Conservation (phyloP, 2,329 filamentous ascomycete species). For the Fusarium siculi region DNA sequence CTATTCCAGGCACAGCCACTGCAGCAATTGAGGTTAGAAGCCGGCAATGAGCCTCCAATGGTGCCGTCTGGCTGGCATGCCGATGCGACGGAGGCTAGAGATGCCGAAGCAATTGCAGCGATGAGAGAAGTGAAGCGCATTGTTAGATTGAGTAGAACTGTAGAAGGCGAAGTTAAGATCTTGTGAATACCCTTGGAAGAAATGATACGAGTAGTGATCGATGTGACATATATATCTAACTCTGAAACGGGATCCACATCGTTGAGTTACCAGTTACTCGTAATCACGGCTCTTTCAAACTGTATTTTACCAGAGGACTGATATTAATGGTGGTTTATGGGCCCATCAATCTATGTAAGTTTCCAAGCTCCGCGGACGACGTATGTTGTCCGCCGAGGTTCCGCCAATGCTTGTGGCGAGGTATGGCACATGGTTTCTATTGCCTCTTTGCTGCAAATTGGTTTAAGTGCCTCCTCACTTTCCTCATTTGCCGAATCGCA, state of each 20-base stretch:
- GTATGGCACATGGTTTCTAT: neutral
- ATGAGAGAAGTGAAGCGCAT: neutral
- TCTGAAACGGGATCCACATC: too few species aligned
- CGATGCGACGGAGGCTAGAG: neutral
- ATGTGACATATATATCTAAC: accelerated
- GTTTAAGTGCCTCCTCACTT: accelerated
- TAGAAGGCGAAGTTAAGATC: neutral
- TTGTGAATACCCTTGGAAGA: too few species aligned
- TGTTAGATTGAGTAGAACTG: accelerated
- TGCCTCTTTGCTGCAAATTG: accelerated
- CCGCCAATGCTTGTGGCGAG: accelerated
- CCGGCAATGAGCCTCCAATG: neutral
- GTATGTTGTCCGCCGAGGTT: neutral
- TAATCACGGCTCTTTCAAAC: too few species aligned
- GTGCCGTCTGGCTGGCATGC: neutral
- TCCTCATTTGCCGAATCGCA: accelerated
- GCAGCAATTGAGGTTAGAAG: neutral
- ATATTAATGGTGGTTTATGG: neutral
- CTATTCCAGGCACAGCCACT: neutral
- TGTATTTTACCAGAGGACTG: too few species aligned
- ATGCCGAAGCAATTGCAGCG: neutral
- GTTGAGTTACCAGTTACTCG: neutral
- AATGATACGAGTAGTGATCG: too few species aligned
- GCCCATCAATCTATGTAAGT: neutral
- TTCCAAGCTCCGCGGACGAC: neutral